A percentile compares a stretch with the other conserved stretches of the same genome.
Conservation (phyloP, 106 monocot species). For the Dendrobium huoshanense region DNA sequence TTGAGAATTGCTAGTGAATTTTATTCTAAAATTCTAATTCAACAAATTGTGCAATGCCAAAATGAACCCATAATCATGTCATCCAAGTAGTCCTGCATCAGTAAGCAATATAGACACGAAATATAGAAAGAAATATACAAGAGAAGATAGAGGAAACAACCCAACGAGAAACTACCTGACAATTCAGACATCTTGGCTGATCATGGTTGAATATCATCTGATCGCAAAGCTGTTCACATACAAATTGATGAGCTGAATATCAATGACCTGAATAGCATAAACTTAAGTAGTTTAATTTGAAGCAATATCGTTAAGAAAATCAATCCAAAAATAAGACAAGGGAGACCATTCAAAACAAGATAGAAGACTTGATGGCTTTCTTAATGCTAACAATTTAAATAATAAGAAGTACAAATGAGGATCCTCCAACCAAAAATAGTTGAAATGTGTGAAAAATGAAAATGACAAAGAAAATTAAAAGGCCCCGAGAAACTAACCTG, state of each 20-base stretch:
- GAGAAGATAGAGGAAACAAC: background rate
- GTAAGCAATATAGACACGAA: background rate
- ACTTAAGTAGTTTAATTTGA: conserved; percentile 21
- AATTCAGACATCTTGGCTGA: conserved; percentile 68
- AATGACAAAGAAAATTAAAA: conserved; percentile 8
- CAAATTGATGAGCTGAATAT: conserved; percentile 28
- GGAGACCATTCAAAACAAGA: background rate
- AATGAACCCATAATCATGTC: too few species aligned
- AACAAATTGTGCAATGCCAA: too few species aligned
- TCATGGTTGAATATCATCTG: conserved; percentile 96
- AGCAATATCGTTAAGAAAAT: conserved; percentile 2
- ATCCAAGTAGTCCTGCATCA: too few species aligned
- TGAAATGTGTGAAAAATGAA: background rate
- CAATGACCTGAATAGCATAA: conserved; percentile 23
- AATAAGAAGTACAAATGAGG: background rate
- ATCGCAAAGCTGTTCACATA: conserved; percentile 72
- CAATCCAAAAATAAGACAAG: background rate
- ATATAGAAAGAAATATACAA: background rate
- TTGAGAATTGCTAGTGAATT: too few species aligned
- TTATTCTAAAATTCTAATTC: too few species aligned
- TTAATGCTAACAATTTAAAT: background rate
- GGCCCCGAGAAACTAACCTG: conserved; percentile 76
- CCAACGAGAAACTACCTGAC: conserved; percentile 48
- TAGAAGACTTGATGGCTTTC: background rate
- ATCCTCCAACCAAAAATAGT: background rate